Evolutionary conservation across 306 rosid genomes (phyloP).

Genomic region (Lupinus albus): DNA sequence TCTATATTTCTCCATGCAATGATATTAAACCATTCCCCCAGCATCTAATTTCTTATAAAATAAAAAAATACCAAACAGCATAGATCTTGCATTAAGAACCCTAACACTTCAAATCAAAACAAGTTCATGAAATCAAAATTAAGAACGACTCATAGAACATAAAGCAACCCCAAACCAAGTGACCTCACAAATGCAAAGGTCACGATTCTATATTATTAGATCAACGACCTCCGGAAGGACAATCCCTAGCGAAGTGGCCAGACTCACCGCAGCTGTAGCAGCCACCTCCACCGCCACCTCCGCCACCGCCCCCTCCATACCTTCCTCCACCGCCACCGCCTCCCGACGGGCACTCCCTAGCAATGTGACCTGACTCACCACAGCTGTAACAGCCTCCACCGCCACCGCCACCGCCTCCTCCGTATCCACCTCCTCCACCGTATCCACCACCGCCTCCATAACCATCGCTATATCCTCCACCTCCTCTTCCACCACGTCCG

Average conservation of each 20-base stretch:
- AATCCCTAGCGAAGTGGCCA: slow-evolving; percentile 51
- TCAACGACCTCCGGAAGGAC: slow-evolving; percentile 39
- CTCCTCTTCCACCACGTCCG: background rate
- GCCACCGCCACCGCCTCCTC: slow-evolving; percentile 46
- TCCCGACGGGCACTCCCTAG: slow-evolving; percentile 43
- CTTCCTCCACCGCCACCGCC: slow-evolving; percentile 40
- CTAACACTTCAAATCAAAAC: background rate
- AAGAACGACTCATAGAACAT: background rate
- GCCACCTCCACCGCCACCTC: slow-evolving; percentile 48
- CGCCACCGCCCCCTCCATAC: slow-evolving; percentile 32
- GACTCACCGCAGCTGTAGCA: slow-evolving; percentile 44
- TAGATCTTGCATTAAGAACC: slow-evolving; percentile 34
- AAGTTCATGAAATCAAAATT: background rate
- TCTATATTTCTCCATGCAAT: background rate
- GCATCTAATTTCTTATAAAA: slow-evolving; percentile 5
- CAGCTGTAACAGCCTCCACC: slow-evolving; percentile 50
- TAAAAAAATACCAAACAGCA: background rate
- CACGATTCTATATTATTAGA: background rate
- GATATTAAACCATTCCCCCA: background rate
- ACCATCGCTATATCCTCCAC: too few species aligned
- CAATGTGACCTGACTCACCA: slow-evolving; percentile 47
- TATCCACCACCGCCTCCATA: slow-evolving; percentile 22
- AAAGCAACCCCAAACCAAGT: background rate
- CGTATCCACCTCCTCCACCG: slow-evolving; percentile 20
- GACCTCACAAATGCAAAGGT: background rate